Percentiles rank a stretch among this genome's conserved stretches.
Conservation (phyloP, 2,329 filamentous ascomycete genomes). For the Dryadomyces quercus-mongolicae region DNA sequence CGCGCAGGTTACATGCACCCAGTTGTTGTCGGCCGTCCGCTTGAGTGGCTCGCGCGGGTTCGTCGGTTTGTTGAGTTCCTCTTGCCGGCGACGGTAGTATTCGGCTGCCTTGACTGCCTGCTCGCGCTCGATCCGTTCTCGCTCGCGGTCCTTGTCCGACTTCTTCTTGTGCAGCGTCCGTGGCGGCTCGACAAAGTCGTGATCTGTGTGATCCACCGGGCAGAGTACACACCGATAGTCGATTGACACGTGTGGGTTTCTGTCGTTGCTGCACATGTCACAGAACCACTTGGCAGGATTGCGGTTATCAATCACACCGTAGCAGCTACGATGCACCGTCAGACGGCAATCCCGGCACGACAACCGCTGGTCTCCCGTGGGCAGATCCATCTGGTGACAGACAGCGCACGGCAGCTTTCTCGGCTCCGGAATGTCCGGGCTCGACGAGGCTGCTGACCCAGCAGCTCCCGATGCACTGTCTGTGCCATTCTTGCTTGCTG, state of each 20-base stretch:
- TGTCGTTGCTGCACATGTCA: constrained; percentile 92
- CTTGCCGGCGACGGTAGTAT: constrained; percentile 72
- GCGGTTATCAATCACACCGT: constrained; percentile 66
- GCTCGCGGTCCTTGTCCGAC: constrained; percentile 79
- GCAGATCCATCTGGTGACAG: constrained; percentile 58
- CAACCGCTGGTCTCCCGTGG: constrained; percentile 57
- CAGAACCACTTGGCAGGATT: constrained; percentile 77
- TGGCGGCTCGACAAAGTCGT: constrained; percentile 73
- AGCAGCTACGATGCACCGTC: constrained; percentile 85
- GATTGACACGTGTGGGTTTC: constrained; percentile 83
- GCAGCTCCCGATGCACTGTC: constrained; percentile 28
- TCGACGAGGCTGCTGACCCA: constrained; percentile 42
- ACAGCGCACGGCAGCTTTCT: constrained; percentile 74
- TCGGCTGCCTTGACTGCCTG: constrained; percentile 67
- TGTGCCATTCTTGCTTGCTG: neutral
- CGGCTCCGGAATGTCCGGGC: constrained; percentile 67
- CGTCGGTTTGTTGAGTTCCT: constrained; percentile 69
- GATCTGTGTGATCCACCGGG: constrained; percentile 67
- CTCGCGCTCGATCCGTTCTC: constrained; percentile 76
- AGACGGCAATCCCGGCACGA: constrained; percentile 81
- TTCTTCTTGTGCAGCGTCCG: constrained; percentile 77
- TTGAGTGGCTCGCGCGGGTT: constrained; percentile 86
- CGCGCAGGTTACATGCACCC: constrained; percentile 92
- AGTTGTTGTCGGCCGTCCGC: constrained; percentile 90
- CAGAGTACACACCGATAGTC: constrained; percentile 90